Conservation (phyloP, 805 yeast genomes). For the Myxozyma udenii region DNA sequence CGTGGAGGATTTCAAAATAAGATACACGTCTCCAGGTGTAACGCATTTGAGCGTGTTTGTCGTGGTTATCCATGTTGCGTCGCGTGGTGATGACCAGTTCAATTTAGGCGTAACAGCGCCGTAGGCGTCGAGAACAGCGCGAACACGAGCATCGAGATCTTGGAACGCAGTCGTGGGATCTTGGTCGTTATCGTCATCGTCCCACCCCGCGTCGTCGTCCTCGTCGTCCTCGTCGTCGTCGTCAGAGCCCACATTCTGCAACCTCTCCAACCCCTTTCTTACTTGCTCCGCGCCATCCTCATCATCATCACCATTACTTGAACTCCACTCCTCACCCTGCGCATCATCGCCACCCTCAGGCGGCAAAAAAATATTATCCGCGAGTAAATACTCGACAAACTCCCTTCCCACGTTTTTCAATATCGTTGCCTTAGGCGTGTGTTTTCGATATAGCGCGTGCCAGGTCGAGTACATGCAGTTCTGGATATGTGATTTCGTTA, state of each 20-base stretch:
- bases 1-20: conserved; percentile 80
- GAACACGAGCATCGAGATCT: conserved; percentile 57
- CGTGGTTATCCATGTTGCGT: conserved; percentile 86
- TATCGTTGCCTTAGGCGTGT: conserved; percentile 51
- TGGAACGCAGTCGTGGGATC: conserved; percentile 54
- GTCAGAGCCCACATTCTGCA: no score
- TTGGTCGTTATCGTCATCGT: conserved; percentile 27
- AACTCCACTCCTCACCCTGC: neutral
- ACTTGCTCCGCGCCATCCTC: conserved; percentile 32
- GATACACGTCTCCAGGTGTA: conserved; percentile 69
- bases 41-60: conserved; percentile 72
- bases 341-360: conserved; percentile 38
- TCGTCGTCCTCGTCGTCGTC: conserved; percentile 32
- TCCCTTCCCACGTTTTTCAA: conserved; percentile 56
- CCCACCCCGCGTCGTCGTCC: conserved; percentile 29
- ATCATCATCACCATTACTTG: conserved; percentile 30
- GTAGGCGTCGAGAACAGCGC: conserved; percentile 44
- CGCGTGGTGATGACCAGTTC: conserved; percentile 96
- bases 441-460: conserved; percentile 51
- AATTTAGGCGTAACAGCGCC: conserved; percentile 79
- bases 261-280: no score
- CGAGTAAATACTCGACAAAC: conserved; percentile 58
- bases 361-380: conserved; percentile 69
- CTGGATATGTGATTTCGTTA: conserved; percentile 16
- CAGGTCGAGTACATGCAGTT: conserved; percentile 45